Conservation (phyloP, 1,139 yeast genomes). For the Debaryomyces sp. region DNA sequence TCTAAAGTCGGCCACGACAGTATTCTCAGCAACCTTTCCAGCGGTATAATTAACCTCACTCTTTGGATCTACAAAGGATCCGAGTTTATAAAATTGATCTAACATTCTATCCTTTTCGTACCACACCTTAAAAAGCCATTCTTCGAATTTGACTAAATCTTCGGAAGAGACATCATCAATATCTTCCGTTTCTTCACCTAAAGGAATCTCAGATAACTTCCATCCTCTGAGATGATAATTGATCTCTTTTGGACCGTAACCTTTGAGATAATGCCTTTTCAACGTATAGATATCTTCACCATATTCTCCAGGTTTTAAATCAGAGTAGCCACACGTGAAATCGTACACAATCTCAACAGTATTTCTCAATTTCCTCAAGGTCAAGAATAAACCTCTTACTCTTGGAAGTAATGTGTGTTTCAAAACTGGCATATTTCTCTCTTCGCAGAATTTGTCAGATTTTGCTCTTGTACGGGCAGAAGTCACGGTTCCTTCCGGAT, state of each 20-base stretch:
- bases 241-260: conserved; percentile 70
- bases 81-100: conserved; percentile 59
- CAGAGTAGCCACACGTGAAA: conserved; percentile 80
- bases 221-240: conserved; percentile 66
- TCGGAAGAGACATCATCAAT: conserved; percentile 49
- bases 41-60: conserved; percentile 15
- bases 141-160: conserved; percentile 54
- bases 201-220: conserved; percentile 64
- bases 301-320: conserved; percentile 59
- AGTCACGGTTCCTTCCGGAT: conserved; percentile 95
- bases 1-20: conserved; percentile 34
- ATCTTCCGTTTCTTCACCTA: conserved; percentile 51
- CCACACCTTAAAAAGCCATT: conserved; percentile 83
- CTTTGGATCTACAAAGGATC: conserved; percentile 46
- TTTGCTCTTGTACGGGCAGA: conserved; percentile 64
- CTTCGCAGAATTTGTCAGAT: conserved; percentile 59
- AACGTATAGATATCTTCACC: conserved; percentile 82
- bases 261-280: conserved; percentile 62
- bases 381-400: conserved; percentile 73
- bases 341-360: conserved; percentile 76
- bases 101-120: conserved; percentile 71
- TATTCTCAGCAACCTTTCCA: conserved; percentile 16
- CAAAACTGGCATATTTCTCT: conserved; percentile 50
- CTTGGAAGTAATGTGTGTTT: conserved; percentile 79
- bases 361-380: conserved; percentile 59